Base-by-base conservation (phyloP, 768 basidiomycete species). In the Suillus cothurnatus region DNA sequence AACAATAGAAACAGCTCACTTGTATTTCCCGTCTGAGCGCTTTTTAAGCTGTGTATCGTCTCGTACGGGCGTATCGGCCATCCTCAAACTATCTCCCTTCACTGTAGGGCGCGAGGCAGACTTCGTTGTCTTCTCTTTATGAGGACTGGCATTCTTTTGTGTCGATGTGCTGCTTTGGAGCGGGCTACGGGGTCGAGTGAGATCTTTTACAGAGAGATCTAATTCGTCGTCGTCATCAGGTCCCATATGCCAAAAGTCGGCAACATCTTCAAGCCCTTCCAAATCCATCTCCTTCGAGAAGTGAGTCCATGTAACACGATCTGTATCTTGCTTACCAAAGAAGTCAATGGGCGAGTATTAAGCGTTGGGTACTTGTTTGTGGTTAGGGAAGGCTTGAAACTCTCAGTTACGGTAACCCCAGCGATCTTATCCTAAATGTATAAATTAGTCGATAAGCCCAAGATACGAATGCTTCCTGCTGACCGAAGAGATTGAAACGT, bases 321-420 rank as follows among this genome's bases (percentile, higher is more conserved):
- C 52, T 23, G n/a, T 21, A 53, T 19, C 57, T 19, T 6, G 19
- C 80, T 56, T 72, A 91, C 91, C 68, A 85, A 70, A 2, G 85
- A 80, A 38, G 82, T 85, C 65, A 82, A 76, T n/a, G 93, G 92
- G 23, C 90, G 86, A 21, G 93, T 94, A 69, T 90, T 80, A 63
- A 82, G 71, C n/a, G 84, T 86, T 4, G 91, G 93, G 75, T 86
- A 95, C 66, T 85, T 81, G 34, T 73, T 77, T 12, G 85, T 71
- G 15, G 81, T 67, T 50, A 94, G 66, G 17, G 76, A 76, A 19
- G 92, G 91, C 70, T 85, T 88, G 72, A 89, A 88, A 1, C 81
- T 77, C 39, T 81, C 73, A 8, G 80, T 77, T 14, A 86, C 77
- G 1, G 83, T 78, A 11, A 90, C 77, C 7, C 94, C 94, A 28